These are phyloP conservation scores for Ustilago loliicola DNA, from an alignment of 1,284 basidiomycete species.

Conservation along the genomic window DNA sequence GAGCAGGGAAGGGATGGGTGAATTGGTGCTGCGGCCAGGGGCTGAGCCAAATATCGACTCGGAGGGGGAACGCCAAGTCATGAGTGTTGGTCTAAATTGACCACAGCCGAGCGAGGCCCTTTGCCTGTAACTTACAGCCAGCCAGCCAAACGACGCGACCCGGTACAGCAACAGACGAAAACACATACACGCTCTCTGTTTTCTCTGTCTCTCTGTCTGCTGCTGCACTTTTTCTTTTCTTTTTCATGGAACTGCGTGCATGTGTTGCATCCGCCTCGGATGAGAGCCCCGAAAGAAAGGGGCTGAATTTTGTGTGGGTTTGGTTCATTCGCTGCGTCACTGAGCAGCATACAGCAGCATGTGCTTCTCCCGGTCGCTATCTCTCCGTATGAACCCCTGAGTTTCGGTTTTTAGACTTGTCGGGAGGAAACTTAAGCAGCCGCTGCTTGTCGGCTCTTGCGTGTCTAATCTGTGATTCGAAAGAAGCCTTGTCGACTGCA, in stretches of 20 bases:
- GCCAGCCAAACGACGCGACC: constrained; percentile 8
- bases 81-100: constrained; percentile 25
- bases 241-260: constrained; percentile 6
- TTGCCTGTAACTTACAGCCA: neutral
- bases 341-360: neutral
- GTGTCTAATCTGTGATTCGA: no score
- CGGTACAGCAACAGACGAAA: constrained; percentile 6
- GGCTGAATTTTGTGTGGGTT: constrained; percentile 1
- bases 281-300: neutral
- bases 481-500: no score
- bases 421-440: neutral
- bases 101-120: constrained; percentile 18
- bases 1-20: neutral
- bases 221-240: neutral
- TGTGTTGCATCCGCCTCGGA: neutral
- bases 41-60: neutral
- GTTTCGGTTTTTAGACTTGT: neutral
- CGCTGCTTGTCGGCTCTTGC: no score
- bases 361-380: neutral
- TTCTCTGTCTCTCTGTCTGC: neutral
- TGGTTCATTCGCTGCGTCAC: constrained; percentile 1
- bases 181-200: neutral
- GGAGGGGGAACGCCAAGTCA: constrained; percentile 10
- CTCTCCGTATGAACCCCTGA: neutral
- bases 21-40: constrained; percentile 14